Percentiles rank a stretch among this genome's conserved stretches.
Conservation (phyloP, 805 yeast species). For the Kuraishia cidri region DNA sequence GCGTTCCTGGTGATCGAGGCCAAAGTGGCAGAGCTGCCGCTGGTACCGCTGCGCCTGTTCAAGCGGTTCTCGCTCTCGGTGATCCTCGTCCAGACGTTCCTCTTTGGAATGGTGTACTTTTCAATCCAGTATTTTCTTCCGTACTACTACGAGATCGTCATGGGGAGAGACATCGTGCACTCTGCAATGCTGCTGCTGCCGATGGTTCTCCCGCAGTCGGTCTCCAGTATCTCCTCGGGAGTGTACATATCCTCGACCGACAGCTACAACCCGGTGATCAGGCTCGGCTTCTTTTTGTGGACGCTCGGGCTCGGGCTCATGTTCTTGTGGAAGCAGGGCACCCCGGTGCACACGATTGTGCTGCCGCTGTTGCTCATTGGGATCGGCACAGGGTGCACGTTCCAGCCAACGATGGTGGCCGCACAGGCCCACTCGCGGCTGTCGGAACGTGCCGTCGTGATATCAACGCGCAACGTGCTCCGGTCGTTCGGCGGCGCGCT, state of each 20-base stretch:
- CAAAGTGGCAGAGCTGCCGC: constrained; percentile 38
- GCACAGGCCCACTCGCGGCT: constrained; percentile 41
- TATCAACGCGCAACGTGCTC: constrained; percentile 45
- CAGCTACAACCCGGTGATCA: constrained; percentile 30
- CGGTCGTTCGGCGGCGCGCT: constrained; percentile 57
- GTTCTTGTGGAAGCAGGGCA: constrained; percentile 19
- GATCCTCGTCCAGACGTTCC: constrained; percentile 27
- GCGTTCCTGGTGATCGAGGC: constrained; percentile 41
- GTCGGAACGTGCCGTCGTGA: constrained; percentile 49
- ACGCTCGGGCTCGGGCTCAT: constrained; percentile 28
- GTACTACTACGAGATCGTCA: constrained; percentile 35
- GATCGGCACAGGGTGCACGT: constrained; percentile 36
- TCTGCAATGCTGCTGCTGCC: constrained; percentile 34
- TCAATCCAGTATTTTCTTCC: constrained; percentile 40
- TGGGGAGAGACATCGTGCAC: constrained; percentile 26
- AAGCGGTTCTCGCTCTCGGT: constrained; percentile 22
- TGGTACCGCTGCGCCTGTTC: constrained; percentile 42
- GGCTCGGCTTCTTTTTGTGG: constrained; percentile 33
- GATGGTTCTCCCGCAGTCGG: constrained; percentile 31
- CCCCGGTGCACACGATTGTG: constrained; percentile 23
- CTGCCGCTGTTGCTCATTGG: constrained; percentile 27
- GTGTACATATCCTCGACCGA: constrained; percentile 31
- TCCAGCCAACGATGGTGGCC: constrained; percentile 50
- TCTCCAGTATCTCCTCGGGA: constrained; percentile 34
- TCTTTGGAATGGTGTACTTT: constrained; percentile 40